Conservation (phyloP, 345 rosid species). For the Trapa incisa region DNA sequence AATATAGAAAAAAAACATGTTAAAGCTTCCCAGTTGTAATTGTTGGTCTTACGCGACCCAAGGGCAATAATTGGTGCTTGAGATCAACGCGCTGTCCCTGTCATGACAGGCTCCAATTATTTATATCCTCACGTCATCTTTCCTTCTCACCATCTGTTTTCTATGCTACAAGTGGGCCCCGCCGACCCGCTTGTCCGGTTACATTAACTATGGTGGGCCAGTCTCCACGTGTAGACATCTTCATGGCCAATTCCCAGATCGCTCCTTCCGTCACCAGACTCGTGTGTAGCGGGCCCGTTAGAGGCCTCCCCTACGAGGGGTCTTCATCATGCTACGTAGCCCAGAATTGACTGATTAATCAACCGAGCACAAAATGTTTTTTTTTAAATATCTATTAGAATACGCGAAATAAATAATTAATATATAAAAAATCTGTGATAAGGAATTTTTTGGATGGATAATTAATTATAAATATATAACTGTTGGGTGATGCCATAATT, state of each 20-base stretch:
- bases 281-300: not conserved
- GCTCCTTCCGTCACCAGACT: not conserved
- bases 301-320: not conserved
- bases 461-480: too few species aligned
- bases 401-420: too few species aligned
- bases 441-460: too few species aligned
- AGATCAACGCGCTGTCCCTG: not conserved
- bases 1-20: too few species aligned
- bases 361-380: too few species aligned
- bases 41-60: not conserved
- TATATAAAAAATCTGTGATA: too few species aligned
- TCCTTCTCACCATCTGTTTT: not conserved
- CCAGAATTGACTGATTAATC: not conserved
- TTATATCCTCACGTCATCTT: constrained; percentile 1
- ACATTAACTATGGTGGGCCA: not conserved
- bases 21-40: too few species aligned
- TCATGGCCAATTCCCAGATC: not conserved
- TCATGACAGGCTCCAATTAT: not conserved
- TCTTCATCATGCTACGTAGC: not conserved
- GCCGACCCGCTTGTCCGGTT: not conserved
- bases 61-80: not conserved
- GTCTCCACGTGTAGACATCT: not conserved
- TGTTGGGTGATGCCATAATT: too few species aligned
- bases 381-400: too few species aligned
- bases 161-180: not conserved